Conservation (phyloP, 768 basidiomycete species). For the Boletus fagicola region DNA sequence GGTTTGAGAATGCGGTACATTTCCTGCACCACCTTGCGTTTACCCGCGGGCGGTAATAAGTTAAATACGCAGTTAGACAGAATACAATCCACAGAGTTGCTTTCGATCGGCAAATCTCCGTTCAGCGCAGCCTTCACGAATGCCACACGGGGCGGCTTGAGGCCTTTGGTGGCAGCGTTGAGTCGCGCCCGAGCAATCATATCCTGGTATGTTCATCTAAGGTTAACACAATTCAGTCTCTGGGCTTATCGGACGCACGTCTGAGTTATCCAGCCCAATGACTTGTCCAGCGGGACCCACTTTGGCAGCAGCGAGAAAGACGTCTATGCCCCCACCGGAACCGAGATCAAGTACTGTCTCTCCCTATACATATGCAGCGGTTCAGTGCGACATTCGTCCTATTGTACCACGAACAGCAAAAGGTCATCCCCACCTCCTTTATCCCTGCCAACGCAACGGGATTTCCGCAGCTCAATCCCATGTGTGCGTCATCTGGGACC, state of each 20-base stretch:
- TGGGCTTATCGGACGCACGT: slow-evolving; percentile 30
- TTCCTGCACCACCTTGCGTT: slow-evolving; percentile 45
- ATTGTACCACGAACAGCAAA: too few species aligned
- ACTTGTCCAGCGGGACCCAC: slow-evolving; percentile 49
- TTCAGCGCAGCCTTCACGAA: slow-evolving; percentile 46
- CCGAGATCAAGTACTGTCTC: slow-evolving; percentile 58
- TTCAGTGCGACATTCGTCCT: background rate
- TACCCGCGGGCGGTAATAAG: slow-evolving; percentile 43
- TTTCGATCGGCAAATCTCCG: slow-evolving; percentile 46
- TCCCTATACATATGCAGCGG: slow-evolving; percentile 37
- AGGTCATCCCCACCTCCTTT: slow-evolving; percentile 38
- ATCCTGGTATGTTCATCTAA: slow-evolving; percentile 35
- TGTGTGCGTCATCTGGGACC: slow-evolving; percentile 43
- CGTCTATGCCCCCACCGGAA: slow-evolving; percentile 54
- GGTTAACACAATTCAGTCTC: background rate
- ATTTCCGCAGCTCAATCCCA: slow-evolving; percentile 57
- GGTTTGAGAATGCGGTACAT: slow-evolving; percentile 50
- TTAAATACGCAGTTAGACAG: slow-evolving; percentile 60
- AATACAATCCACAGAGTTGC: slow-evolving; percentile 51
- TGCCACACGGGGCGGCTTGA: slow-evolving; percentile 48
- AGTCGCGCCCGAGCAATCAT: slow-evolving; percentile 49
- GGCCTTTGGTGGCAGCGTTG: slow-evolving; percentile 40
- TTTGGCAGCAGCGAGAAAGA: slow-evolving; percentile 51
- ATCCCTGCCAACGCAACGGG: slow-evolving; percentile 47
- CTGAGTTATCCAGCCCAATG: slow-evolving; percentile 55